Conservation (phyloP, 352 stramenopile genomes). For the Aphanomyces invadans region DNA sequence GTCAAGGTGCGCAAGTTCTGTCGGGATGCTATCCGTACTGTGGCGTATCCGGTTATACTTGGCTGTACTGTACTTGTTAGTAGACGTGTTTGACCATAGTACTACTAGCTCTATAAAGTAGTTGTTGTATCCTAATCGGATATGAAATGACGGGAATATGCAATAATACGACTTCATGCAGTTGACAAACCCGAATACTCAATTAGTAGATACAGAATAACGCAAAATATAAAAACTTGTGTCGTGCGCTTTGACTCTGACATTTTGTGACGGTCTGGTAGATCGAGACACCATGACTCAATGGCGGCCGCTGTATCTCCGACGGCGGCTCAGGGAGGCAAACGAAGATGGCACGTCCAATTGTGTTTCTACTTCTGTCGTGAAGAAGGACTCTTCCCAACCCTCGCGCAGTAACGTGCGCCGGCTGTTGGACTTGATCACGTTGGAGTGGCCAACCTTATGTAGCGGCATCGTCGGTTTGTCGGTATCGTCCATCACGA, state of each 20-base stretch:
- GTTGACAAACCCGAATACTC: too few species aligned
- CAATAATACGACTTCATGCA: too few species aligned
- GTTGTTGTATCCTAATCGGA: too few species aligned
- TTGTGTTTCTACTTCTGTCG: neutral
- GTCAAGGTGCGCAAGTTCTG: neutral
- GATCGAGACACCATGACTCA: too few species aligned
- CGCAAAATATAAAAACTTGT: too few species aligned
- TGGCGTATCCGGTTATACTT: neutral
- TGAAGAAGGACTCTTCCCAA: neutral
- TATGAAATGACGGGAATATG: too few species aligned
- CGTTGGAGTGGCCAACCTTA: conserved; percentile 60
- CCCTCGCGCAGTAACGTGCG: conserved; percentile 31
- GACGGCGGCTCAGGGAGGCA: neutral
- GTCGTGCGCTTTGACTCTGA: too few species aligned
- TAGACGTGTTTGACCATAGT: too few species aligned
- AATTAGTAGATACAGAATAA: too few species aligned
- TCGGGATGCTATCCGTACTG: neutral
- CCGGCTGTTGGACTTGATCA: conserved; percentile 61
- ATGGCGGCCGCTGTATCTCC: neutral
- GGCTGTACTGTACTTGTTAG: too few species aligned
- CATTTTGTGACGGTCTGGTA: too few species aligned
- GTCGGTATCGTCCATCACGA: conserved; percentile 78
- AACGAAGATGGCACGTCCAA: neutral
- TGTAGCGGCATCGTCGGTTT: conserved; percentile 66
- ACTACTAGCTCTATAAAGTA: too few species aligned